Percentiles rank a stretch among this genome's conserved stretches.
Evolutionary conservation across 768 basidiomycete genomes (phyloP).

Genomic region (Leccinum barrowsii): DNA sequence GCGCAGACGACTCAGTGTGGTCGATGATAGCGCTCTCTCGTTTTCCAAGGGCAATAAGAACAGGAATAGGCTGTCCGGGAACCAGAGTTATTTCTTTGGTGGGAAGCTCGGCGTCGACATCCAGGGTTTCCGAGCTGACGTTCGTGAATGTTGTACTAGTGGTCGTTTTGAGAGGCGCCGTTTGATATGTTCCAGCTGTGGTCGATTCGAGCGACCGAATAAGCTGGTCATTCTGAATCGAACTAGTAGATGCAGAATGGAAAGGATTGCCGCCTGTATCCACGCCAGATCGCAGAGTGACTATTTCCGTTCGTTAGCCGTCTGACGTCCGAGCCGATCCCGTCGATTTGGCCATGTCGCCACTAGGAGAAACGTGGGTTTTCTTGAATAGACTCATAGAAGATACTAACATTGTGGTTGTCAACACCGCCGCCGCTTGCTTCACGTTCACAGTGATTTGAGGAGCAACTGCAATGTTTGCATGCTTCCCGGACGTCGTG

Average conservation of each 20-base stretch:
- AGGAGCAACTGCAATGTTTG: neutral
- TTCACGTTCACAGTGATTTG: neutral
- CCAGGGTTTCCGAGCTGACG: neutral
- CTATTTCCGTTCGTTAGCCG: neutral
- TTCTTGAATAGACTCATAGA: neutral
- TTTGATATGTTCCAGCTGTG: neutral
- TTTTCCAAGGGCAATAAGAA: neutral
- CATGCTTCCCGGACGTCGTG: neutral
- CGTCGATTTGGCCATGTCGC: neutral
- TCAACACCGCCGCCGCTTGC: neutral
- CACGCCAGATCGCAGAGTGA: neutral
- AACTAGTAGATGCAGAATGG: neutral
- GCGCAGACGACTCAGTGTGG: neutral
- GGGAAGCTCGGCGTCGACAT: neutral
- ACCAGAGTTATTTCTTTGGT: neutral
- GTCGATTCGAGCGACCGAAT: neutral
- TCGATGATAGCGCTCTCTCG: neutral
- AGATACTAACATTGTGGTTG: neutral
- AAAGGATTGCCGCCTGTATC: neutral
- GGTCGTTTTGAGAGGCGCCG: neutral
- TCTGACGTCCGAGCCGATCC: neutral
- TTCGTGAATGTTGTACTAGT: neutral
- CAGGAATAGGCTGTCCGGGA: neutral
- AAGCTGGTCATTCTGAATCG: neutral
- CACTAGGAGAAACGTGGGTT: neutral